These are phyloP conservation scores for Amesomyces nigricolor DNA, from an alignment of 2,329 filamentous ascomycete species.

Conservation along the genomic window DNA sequence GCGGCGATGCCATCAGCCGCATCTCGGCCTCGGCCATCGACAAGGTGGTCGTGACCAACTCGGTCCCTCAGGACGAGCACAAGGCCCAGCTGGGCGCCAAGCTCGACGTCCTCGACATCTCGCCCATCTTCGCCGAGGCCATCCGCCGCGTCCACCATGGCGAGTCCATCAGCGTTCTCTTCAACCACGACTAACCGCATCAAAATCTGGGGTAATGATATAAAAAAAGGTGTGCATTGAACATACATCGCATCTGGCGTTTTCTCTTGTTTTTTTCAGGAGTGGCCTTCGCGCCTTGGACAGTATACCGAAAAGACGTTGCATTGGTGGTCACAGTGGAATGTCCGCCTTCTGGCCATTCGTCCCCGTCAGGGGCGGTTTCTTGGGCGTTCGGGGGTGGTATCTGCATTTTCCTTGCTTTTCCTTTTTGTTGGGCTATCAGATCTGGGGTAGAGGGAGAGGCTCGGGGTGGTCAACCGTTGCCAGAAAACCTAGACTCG, in stretches of 20 bases:
- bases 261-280: conserved; percentile 13
- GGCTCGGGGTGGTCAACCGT: conserved; percentile 1
- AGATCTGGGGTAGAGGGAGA: conserved; percentile 7
- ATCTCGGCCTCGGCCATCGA: conserved; percentile 91
- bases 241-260: conserved; percentile 19
- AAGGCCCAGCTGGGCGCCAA: conserved; percentile 68
- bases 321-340: conserved; percentile 22
- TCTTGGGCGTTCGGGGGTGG: conserved; percentile 9
- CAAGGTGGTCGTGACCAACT: conserved; percentile 92
- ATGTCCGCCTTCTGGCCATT: conserved; percentile 1
- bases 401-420: not conserved
- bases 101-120: conserved; percentile 86
- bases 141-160: conserved; percentile 95
- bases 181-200: conserved; percentile 63
- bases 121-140: conserved; percentile 87
- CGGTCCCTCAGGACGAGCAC: conserved; percentile 81
- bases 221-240: conserved; percentile 19
- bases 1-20: conserved; percentile 86
- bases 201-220: conserved; percentile 2
- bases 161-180: conserved; percentile 92
- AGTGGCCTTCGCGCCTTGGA: conserved; percentile 8
- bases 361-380: not conserved
- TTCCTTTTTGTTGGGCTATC: not conserved
- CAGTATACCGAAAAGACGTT: conserved; percentile 19
- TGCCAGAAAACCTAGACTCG: conserved; percentile 7